Conservation (phyloP, 352 stramenopile species). For the Labyrinthula sp. region DNA sequence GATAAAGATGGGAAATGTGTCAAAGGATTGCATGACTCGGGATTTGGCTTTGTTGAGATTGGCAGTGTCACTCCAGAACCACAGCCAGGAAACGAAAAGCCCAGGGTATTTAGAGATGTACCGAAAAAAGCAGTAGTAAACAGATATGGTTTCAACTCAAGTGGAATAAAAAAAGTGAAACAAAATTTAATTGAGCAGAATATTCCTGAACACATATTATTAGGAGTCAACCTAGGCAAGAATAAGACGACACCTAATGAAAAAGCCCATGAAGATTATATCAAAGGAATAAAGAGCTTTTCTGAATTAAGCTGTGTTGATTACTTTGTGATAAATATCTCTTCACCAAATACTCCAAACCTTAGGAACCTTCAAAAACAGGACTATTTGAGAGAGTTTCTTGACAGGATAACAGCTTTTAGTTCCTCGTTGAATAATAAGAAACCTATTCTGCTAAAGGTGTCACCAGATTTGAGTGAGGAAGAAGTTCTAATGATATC, state of each 20-base stretch:
- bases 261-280: slow-evolving; percentile 35
- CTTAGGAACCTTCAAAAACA: slow-evolving; percentile 45
- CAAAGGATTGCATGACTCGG: slow-evolving; percentile 67
- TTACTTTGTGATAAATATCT: slow-evolving; percentile 94
- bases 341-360: slow-evolving; percentile 77
- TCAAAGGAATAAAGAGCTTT: slow-evolving; percentile 56
- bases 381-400: slow-evolving; percentile 33
- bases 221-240: slow-evolving; percentile 92
- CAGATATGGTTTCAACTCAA: slow-evolving; percentile 90
- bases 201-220: slow-evolving; percentile 40
- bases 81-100: slow-evolving; percentile 78
- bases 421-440: slow-evolving; percentile 35
- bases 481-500: slow-evolving; percentile 84
- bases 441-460: slow-evolving; percentile 81
- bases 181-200: slow-evolving; percentile 46
- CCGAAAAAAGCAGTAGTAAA: slow-evolving; percentile 89
- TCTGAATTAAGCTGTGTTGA: slow-evolving; percentile 78
- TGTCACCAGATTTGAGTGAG: slow-evolving; percentile 77
- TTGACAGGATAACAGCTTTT: slow-evolving; percentile 46
- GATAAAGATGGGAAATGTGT: slow-evolving; percentile 86
- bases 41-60: slow-evolving; percentile 83
- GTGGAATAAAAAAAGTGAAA: slow-evolving; percentile 56
- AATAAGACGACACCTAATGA: slow-evolving; percentile 72
- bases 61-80: slow-evolving; percentile 70
- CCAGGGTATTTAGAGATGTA: slow-evolving; percentile 75